Evolutionary conservation across 2,329 filamentous ascomycete genomes (phyloP).

Genomic region (Colletotrichum tabaci): DNA sequence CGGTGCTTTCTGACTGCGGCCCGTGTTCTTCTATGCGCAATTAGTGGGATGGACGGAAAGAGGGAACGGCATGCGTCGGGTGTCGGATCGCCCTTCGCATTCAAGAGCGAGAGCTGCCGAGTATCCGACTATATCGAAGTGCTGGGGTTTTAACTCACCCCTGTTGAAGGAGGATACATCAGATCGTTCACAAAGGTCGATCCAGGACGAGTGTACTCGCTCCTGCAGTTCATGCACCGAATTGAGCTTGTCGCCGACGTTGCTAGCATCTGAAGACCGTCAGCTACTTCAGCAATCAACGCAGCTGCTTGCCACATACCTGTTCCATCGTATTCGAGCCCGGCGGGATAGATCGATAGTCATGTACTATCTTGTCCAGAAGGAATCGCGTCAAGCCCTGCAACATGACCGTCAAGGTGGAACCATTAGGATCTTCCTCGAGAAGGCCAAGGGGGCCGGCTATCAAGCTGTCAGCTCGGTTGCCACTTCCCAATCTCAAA

Average conservation of each 20-base stretch:
- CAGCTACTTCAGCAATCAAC: slow-evolving; percentile 39
- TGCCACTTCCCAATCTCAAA: neutral
- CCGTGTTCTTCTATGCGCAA: slow-evolving; percentile 60
- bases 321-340: slow-evolving; percentile 79
- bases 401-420: slow-evolving; percentile 83
- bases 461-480: slow-evolving; percentile 50
- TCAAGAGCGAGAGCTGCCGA: neutral
- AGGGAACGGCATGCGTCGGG: neutral
- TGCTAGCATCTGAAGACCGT: slow-evolving; percentile 67
- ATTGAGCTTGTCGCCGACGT: slow-evolving; percentile 82
- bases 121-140: neutral
- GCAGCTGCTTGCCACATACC: slow-evolving; percentile 54
- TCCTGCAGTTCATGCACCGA: slow-evolving; percentile 87
- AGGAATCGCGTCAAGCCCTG: slow-evolving; percentile 90
- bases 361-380: slow-evolving; percentile 82
- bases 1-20: slow-evolving; percentile 65
- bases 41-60: slow-evolving; percentile 40
- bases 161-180: slow-evolving; percentile 71
- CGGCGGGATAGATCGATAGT: slow-evolving; percentile 79
- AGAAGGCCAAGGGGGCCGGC: slow-evolving; percentile 83
- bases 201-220: slow-evolving; percentile 85
- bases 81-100: slow-evolving; percentile 42
- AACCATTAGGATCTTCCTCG: slow-evolving; percentile 84
- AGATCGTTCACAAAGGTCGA: slow-evolving; percentile 89
- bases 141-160: neutral